A percentile compares a stretch with the other conserved stretches of the same genome.
phyloP scores from a whole-genome alignment of 345 rosid genomes.

The Bruguiera sexangula region DNA sequence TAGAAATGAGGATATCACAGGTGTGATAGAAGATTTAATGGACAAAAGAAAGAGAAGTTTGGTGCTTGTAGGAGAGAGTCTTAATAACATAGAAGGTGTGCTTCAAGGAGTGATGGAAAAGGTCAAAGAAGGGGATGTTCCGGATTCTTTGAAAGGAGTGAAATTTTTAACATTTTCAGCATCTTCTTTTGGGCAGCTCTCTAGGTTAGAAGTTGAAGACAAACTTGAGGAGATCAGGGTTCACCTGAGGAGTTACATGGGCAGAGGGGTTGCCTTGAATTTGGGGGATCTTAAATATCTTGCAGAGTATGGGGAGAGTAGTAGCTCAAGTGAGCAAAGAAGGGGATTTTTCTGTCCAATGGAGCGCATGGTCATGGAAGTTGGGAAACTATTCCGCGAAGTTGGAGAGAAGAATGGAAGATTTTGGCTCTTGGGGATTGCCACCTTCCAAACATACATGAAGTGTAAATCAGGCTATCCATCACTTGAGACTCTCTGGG shows the following conservation, averaged over 20 bases:
- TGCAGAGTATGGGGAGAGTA: constrained; percentile 40
- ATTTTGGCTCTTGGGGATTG: constrained; percentile 76
- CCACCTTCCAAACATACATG: constrained; percentile 75
- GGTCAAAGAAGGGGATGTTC: constrained; percentile 54
- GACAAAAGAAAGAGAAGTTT: constrained; percentile 43
- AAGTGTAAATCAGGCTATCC: constrained; percentile 72
- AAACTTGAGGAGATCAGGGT: constrained; percentile 54
- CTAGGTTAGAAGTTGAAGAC: constrained; percentile 53
- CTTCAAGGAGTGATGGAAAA: constrained; percentile 59
- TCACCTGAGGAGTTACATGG: constrained; percentile 38
- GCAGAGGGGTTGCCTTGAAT: constrained; percentile 55
- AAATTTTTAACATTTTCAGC: constrained; percentile 51
- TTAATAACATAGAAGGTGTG: constrained; percentile 48
- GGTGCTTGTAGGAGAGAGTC: constrained; percentile 73
- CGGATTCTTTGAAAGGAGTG: constrained; percentile 49
- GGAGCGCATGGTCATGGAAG: constrained; percentile 69
- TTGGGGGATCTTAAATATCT: constrained; percentile 79
- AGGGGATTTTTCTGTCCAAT: constrained; percentile 35
- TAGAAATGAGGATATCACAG: constrained; percentile 58
- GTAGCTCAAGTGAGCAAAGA: constrained; percentile 26
- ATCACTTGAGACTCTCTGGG: constrained; percentile 62
- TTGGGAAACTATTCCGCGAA: constrained; percentile 57
- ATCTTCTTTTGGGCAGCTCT: constrained; percentile 46
- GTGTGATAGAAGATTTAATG: constrained; percentile 53
- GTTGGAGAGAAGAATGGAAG: constrained; percentile 45